phyloP scores from a whole-genome alignment of 495 filamentous ascomycete genomes.

The Penicillium subrubescens region DNA sequence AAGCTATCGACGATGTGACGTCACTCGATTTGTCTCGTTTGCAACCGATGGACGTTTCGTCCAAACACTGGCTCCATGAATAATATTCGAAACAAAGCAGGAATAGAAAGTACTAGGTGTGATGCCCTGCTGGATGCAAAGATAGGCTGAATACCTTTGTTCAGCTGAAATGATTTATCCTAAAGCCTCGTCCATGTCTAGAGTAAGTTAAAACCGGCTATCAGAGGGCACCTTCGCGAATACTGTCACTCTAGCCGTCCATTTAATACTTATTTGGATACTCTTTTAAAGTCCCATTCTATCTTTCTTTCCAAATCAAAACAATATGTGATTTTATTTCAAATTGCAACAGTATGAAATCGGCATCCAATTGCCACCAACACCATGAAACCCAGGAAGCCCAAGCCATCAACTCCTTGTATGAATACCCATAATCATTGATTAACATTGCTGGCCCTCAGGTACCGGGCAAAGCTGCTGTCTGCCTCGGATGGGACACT shows the following conservation, averaged over 20 bases:
- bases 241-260: neutral
- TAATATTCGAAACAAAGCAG: neutral
- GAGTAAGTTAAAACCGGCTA: too few relatives aligned
- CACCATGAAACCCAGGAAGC: slow-evolving; percentile 8
- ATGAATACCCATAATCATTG: slow-evolving; percentile 17
- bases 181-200: too few relatives aligned
- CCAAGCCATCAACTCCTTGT: slow-evolving; percentile 14
- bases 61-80: neutral
- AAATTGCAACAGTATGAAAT: slow-evolving; percentile 7
- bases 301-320: neutral
- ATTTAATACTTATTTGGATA: neutral
- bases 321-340: neutral
- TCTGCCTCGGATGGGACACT: slow-evolving; percentile 40
- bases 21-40: slow-evolving; percentile 17
- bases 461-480: slow-evolving; percentile 52
- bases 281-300: neutral
- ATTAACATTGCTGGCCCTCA: slow-evolving; percentile 43
- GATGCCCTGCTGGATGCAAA: too few relatives aligned
- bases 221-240: neutral
- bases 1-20: slow-evolving; percentile 15
- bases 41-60: neutral
- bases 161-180: too few relatives aligned
- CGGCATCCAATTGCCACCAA: slow-evolving; percentile 16
- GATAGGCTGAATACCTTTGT: too few relatives aligned
- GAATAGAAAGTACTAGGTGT: too few relatives aligned